Evolutionary conservation across 2,329 filamentous ascomycete species (phyloP), one percentile per base, ranked within the genome.

Genomic region (Drechslera avenae): DNA sequence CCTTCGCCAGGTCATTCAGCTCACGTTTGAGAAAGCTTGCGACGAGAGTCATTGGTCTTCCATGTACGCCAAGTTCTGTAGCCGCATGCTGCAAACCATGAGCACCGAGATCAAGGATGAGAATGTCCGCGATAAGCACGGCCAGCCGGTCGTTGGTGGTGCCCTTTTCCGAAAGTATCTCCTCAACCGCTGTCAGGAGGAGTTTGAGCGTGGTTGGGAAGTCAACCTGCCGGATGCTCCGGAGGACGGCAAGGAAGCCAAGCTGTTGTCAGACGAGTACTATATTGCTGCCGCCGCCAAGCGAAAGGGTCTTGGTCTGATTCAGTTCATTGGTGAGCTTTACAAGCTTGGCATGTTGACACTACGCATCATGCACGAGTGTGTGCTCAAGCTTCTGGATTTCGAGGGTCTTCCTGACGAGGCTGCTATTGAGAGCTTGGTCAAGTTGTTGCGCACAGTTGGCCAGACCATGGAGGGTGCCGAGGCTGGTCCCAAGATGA

Each of bases 341-440:
- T 99, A 96, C 85, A 99, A 97, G 82, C 86, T 99, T 54, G 87
- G 89, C 73, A 99, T 99, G 94, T 84, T 99, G 75, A 99, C 94
- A 55, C 90, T 97, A 75, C 90, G 93, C 74, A 99, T 99, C 78
- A 99, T 99, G 94, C 93, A 99, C 80, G 91, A 97, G 77, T 99
- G 94, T 83, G 91, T 99, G 21, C 88, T 91, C 79, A 96, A 96
- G 77, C 84, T 99, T 58, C 90, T 99, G 62, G 93, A 99, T 77
- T 97, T 95, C 76, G 88, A 93, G 69, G 91, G 90, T 56, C 80
- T 91, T 54, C 94, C 94, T 36, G 94, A 99, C 65, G 94, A 99
- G 78, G 90, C 93, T 46, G 92, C 97, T 74, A 88, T 99, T 54
- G 94, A 99, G 81, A 96, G 91, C 63, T 86, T 99, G 75, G 91